These are phyloP conservation scores for Mrakia blollopis DNA, from an alignment of 768 basidiomycete species.

Conservation along the genomic window DNA sequence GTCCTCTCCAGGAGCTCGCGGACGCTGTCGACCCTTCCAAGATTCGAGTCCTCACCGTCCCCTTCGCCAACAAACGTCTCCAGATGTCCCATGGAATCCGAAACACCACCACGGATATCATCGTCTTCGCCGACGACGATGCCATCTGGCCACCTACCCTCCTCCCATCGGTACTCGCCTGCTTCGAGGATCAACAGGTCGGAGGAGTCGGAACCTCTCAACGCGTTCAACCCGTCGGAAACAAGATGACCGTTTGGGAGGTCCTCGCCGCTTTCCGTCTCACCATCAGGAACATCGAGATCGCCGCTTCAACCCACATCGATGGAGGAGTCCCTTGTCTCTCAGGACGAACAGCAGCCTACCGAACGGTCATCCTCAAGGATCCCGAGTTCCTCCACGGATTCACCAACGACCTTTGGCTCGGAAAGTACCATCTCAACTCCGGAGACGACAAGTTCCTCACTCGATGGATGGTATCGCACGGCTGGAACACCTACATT, in stretches of 20 bases:
- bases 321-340: constrained; percentile 89
- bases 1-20: constrained; percentile 81
- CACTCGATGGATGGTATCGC: constrained; percentile 93
- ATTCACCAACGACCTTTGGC: constrained; percentile 90
- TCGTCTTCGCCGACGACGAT: constrained; percentile 91
- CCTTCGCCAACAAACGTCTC: constrained; percentile 86
- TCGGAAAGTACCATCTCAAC: constrained; percentile 90
- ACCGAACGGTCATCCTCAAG: constrained; percentile 88
- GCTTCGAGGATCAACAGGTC: constrained; percentile 89
- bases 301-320: constrained; percentile 79
- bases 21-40: constrained; percentile 71
- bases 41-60: constrained; percentile 82
- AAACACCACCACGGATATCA: constrained; percentile 84
- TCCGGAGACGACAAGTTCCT: constrained; percentile 80
- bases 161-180: constrained; percentile 79
- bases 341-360: constrained; percentile 87
- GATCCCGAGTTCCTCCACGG: constrained; percentile 89
- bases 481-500: constrained; percentile 92
- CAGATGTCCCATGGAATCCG: constrained; percentile 93
- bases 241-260: constrained; percentile 86
- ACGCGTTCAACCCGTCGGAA: constrained; percentile 73
- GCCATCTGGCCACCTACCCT: constrained; percentile 93
- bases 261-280: constrained; percentile 88
- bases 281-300: constrained; percentile 90
- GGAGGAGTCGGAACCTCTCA: constrained; percentile 90